A percentile compares a stretch with the other conserved stretches of the same genome.
Conservation (phyloP, 78 protist genomes). For the Guillardia theta region DNA sequence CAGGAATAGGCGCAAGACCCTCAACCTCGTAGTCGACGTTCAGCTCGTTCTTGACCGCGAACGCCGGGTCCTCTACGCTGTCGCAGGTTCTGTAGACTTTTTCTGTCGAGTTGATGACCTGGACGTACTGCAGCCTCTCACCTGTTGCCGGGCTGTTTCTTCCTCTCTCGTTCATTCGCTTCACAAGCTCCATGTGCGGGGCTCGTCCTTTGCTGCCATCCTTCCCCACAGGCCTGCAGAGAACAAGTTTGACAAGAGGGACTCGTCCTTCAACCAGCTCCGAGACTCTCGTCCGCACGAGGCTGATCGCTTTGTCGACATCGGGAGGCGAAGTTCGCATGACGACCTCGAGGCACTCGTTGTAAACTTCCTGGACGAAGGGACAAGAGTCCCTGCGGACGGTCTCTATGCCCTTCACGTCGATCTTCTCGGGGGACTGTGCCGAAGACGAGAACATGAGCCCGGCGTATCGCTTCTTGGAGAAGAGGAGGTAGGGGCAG, state of each 20-base stretch:
- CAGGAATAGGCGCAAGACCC: too few relatives aligned
- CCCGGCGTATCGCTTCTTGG: conserved; percentile 34
- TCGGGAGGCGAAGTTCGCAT: background rate
- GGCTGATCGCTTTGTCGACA: background rate
- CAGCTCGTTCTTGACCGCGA: background rate
- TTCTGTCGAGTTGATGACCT: background rate
- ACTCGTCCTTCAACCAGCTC: background rate
- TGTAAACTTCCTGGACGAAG: background rate
- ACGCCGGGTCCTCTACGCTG: background rate
- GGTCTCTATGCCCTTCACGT: background rate
- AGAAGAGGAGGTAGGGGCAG: background rate
- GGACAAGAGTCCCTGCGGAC: background rate
- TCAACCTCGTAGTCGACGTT: background rate
- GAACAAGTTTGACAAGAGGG: background rate
- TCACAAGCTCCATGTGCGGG: background rate
- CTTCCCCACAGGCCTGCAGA: background rate
- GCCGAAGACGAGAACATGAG: background rate
- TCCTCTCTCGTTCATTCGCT: background rate
- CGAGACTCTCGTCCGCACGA: background rate
- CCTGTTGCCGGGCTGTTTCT: background rate
- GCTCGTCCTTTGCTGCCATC: background rate
- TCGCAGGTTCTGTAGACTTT: background rate
- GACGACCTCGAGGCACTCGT: background rate
- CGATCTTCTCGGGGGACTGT: background rate
- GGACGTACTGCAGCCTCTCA: background rate